phyloP scores from a whole-genome alignment of 371 early-diverging fungal species.

The Chytridiales sp. region DNA sequence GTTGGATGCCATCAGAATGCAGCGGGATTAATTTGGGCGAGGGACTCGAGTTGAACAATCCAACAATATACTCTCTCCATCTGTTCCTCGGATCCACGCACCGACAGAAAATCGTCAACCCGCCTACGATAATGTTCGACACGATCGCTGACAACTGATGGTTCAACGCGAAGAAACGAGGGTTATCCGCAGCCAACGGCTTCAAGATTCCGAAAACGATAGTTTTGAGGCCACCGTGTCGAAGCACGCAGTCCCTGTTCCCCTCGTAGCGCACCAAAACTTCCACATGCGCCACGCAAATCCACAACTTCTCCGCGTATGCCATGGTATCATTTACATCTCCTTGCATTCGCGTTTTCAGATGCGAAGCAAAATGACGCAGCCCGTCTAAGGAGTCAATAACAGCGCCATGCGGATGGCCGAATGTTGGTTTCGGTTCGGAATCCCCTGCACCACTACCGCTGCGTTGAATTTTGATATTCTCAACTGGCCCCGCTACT shows the following conservation, averaged over 20 bases:
- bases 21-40: not conserved
- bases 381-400: constrained; percentile 11
- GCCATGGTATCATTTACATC: constrained; percentile 2
- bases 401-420: constrained; percentile 19
- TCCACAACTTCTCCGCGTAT: not conserved
- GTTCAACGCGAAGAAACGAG: constrained; percentile 6
- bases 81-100: constrained; percentile 3
- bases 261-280: constrained; percentile 33
- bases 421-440: not conserved
- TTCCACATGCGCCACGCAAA: constrained; percentile 25
- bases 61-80: constrained; percentile 8
- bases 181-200: constrained; percentile 1
- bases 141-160: constrained; percentile 7
- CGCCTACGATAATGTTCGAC: constrained; percentile 11
- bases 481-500: too few species aligned
- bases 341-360: not conserved
- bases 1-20: not conserved
- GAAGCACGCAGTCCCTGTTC: constrained; percentile 34
- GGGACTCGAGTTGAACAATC: not conserved
- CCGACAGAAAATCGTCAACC: constrained; percentile 2
- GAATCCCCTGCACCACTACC: not conserved
- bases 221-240: constrained; percentile 27
- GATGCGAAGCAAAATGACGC: not conserved
- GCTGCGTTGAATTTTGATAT: not conserved
- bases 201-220: constrained; percentile 9